Evolutionary conservation across 371 early-diverging fungal genomes (phyloP), one percentile per base, ranked within the genome.

Genomic region (Catenaria anguillulae): DNA sequence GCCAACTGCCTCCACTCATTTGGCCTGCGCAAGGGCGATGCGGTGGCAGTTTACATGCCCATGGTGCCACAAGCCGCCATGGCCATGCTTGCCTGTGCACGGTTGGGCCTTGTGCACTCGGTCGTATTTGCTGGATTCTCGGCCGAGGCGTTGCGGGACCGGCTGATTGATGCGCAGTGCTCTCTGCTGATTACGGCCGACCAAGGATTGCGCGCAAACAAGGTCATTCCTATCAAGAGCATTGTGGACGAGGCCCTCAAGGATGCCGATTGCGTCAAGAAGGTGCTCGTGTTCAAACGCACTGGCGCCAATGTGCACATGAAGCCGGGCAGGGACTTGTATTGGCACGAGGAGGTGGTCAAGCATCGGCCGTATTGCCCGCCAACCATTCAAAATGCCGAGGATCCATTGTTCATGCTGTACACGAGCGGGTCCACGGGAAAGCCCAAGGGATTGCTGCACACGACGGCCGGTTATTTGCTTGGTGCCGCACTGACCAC

Each of bases 361-460:
- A 77, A 83, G 60, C 84, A 88, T 63, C 78, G 85, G 54, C 77
- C 84, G 35, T 89, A 88, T 72, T 86, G 89, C 69, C 79, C 89
- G 36, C 84, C 87, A 55, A 87, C 83, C 46, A 73, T 79, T 24
- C 86, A 97, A 73, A 75, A 82, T 63, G 71, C 92, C n/a, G 97
- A 97, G 70, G 93, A 97, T 70, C 93, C 94, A 21, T 75, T 98
- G 29, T 99, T 97, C 77, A 79, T 96, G 67, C 79, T 99, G 34
- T 98, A 98, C 78, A 98, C 98, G 26, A 88, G 89, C 52, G 96
- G 93, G 4, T 87, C 88, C 36, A 93, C 93, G 21, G 94, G 99
- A 34, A 89, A 87, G 67, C 98, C 98, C 55, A 94, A 94, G 72
- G 95, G 93, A 56, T 78, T 93, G 52, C 69, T 89, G 54, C 93